Evolutionary conservation across 2,329 filamentous ascomycete genomes (phyloP), one percentile per base, ranked within the genome.

Genomic region (Samsoniella hepiali): DNA sequence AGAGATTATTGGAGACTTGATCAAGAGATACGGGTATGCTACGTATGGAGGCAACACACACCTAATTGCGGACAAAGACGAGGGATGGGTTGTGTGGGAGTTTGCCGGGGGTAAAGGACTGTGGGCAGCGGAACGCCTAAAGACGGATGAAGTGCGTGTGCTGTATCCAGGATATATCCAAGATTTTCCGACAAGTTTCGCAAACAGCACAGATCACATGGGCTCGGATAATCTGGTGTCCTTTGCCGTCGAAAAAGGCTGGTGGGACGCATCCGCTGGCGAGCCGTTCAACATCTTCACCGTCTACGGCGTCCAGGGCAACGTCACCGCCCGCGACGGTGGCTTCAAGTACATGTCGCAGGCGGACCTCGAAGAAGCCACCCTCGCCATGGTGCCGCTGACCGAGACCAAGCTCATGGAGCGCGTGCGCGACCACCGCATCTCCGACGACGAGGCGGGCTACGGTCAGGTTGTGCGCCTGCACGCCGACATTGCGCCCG

Each of bases 391-490:
- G 70, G 75, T 74, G 1, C 81, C 82, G 0, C 70, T 83, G n/a
- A 81, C 79, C 0, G 82, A 84, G 64, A 70, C 72, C 22, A 79
- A 83, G 64, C 72, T 83, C 3, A 79, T 79, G 67, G 74, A 76
- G 63, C 67, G 69, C 32, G 70, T 72, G 15, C 70, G 70, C 45
- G 70, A 72, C 57, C 67, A 55, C 34, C 69, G 70, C 60, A 68
- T 71, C 57, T 61, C 68, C 22, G 70, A 72, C 50, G 70, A 71
- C 60, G 64, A 72, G 62, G 68, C 70, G 13, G 70, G 70, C 17
- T 72, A 72, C 65, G 70, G 70, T 1, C 70, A 72, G 58, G 67
- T 72, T 22, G 68, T 71, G 31, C 68, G 67, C 36, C 65, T 72
- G 5, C 65, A 65, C 50, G 65, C 34, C 8, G 66, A 65, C 44